phyloP scores from a whole-genome alignment of 768 basidiomycete species.

The Dentipellis fragilis region DNA sequence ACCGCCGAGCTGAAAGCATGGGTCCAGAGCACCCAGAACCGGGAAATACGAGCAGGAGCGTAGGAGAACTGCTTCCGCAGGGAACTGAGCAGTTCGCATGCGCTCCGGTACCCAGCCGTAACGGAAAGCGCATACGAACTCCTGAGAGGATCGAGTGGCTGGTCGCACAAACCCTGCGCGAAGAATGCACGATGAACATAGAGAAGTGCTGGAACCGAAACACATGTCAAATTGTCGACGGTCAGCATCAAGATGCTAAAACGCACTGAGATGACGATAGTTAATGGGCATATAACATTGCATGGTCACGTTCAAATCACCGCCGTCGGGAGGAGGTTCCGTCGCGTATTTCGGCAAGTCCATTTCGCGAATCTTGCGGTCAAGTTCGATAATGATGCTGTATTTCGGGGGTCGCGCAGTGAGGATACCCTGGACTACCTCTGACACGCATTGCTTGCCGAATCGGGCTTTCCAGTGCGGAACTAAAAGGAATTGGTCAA shows the following conservation, averaged over 20 bases:
- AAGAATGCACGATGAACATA: conserved; percentile 74
- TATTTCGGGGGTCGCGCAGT: conserved; percentile 57
- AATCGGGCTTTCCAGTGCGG: conserved; percentile 65
- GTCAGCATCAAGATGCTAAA: no score
- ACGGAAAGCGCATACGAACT: conserved; percentile 6
- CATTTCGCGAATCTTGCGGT: conserved; percentile 51
- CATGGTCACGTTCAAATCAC: conserved; percentile 54
- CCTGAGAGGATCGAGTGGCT: conserved; percentile 51
- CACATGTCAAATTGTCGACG: background rate
- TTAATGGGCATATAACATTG: conserved; percentile 67
- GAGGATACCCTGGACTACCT: conserved; percentile 58
- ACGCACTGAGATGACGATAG: conserved; percentile 59
- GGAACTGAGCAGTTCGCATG: conserved; percentile 6
- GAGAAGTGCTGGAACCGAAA: conserved; percentile 41
- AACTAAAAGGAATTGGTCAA: conserved; percentile 26
- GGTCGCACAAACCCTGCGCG: conserved; percentile 57
- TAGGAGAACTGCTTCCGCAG: conserved; percentile 1
- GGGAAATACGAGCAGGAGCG: conserved; percentile 5
- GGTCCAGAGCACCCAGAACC: conserved; percentile 13
- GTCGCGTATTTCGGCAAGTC: conserved; percentile 54
- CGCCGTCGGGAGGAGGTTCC: conserved; percentile 35
- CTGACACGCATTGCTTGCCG: conserved; percentile 53
- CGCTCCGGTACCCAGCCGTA: conserved; percentile 10
- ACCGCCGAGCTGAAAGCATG: conserved; percentile 11
- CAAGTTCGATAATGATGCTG: conserved; percentile 50